Conservation (phyloP, 1,284 basidiomycete genomes). For the Stereum hirsutum region DNA sequence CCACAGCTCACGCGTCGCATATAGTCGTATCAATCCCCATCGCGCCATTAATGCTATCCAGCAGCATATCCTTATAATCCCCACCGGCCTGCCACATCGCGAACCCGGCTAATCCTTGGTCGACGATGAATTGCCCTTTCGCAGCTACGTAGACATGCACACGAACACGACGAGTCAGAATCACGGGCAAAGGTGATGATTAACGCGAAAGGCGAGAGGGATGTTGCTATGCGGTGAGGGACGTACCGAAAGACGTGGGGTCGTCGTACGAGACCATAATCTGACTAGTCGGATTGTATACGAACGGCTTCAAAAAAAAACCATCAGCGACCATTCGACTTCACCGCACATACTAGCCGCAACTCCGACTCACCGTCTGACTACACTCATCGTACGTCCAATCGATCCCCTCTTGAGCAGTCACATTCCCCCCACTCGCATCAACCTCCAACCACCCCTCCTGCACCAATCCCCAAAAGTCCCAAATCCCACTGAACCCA, state of each 20-base stretch:
- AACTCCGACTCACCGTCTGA: conserved; percentile 31
- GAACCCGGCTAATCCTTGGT: conserved; percentile 37
- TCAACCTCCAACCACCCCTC: conserved; percentile 27
- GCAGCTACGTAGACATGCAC: no score
- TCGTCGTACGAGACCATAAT: conserved; percentile 34
- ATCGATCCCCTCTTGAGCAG: conserved; percentile 26
- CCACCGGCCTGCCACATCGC: conserved; percentile 46
- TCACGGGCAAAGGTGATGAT: conserved; percentile 2
- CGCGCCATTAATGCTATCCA: conserved; percentile 28
- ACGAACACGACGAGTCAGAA: no score
- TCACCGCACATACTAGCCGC: background rate
- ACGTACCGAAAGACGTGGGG: conserved; percentile 24
- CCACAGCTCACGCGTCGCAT: no score
- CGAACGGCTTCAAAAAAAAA: conserved; percentile 31
- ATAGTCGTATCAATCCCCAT: no score
- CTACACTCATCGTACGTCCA: conserved; percentile 36
- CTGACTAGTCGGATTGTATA: conserved; percentile 30
- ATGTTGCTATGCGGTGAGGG: no score
- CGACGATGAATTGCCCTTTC: conserved; percentile 23
- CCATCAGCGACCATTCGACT: background rate
- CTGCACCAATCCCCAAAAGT: conserved; percentile 31
- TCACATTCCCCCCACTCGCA: no score
- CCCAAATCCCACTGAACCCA: conserved; percentile 26
- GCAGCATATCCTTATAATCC: conserved; percentile 38
- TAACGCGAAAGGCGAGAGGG: conserved; percentile 1